Base-by-base conservation (phyloP, 306 rosid genomes). In the Trichosanthes truncata region DNA sequence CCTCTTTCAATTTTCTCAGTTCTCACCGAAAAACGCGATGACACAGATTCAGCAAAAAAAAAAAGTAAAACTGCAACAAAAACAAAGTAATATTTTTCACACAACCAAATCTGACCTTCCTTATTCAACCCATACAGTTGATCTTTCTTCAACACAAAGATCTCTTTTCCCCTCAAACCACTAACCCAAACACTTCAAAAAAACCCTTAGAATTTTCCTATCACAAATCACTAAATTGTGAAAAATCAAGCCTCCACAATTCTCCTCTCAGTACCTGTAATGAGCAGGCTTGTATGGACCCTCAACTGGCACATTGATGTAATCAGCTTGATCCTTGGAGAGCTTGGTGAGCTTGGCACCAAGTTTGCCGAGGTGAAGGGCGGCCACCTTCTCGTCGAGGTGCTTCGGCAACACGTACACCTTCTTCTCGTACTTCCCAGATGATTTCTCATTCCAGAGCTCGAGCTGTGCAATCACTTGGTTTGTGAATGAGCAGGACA, bases 401-500 rank as follows among this genome's bases (percentile, higher is more conserved):
- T 96, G 99, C 82, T 96, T 96, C 0, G 99, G 97, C 86, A 96
- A 84, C 49, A 96, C 98, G 43, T 96, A 96, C 1, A 96, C 99
- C 92, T 93, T 87, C 89, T 93, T 96, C 82, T 90, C 94, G n/a
- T 96, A 96, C 82, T 93, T 96, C 3, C 98, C 99, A 0, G 83
- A 29, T 9, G 41, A 13, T 88, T 71, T 90, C 91, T 96, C 99
- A 0, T 90, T 96, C 99, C 99, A 96, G 52, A 96, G 82, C 87
- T 96, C 99, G 41, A 96, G 91, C 80, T 96, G 99, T 21, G 99
- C 99, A 79, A 96, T 96, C 45, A 96, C 98, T 65, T 96, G 99
- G 88, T 96, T 96, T 6, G 99, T 93, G 88, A 96, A 96, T 5
- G 99, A 96, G 85, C 99, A 96, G 4, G 99, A 96, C 99, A 96